These are phyloP conservation scores for Conoideocrella luteorostrata DNA, from an alignment of 2,329 filamentous ascomycete genomes.

Conservation along the genomic window DNA sequence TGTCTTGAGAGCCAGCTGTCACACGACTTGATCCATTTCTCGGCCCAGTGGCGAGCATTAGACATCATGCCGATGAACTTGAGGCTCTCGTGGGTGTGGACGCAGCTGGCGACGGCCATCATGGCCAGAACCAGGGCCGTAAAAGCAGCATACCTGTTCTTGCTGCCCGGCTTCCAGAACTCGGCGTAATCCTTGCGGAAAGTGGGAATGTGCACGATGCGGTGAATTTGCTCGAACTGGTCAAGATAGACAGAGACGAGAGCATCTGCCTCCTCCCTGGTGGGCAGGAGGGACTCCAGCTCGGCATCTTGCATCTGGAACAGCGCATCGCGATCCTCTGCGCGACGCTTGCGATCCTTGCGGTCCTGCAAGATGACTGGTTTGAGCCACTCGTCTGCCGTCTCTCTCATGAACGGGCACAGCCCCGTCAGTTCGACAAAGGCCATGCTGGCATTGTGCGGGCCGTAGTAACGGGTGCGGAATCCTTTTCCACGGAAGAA, in stretches of 20 bases:
- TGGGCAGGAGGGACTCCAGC: conserved; percentile 45
- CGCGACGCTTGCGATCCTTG: conserved; percentile 49
- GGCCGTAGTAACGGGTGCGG: conserved; percentile 53
- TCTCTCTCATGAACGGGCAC: conserved; percentile 56
- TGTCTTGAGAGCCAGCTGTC: conserved; percentile 49
- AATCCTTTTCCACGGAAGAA: conserved; percentile 55
- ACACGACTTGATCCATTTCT: conserved; percentile 50
- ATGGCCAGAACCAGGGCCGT: conserved; percentile 54
- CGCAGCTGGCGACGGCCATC: conserved; percentile 52
- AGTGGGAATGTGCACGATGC: conserved; percentile 53
- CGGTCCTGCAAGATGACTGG: conserved; percentile 49
- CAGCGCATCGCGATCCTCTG: conserved; percentile 44
- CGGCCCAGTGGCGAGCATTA: conserved; percentile 46
- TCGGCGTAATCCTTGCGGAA: conserved; percentile 49
- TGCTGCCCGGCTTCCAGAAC: conserved; percentile 44
- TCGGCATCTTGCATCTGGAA: conserved; percentile 41
- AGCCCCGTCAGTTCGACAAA: conserved; percentile 53
- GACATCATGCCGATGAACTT: conserved; percentile 54
- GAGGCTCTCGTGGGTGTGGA: conserved; percentile 44
- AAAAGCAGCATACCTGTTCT: conserved; percentile 43
- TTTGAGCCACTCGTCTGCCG: conserved; percentile 54
- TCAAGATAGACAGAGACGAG: conserved; percentile 45
- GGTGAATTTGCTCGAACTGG: conserved; percentile 49
- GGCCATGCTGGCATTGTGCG: conserved; percentile 54
- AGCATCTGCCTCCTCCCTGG: conserved; percentile 41